phyloP scores from a whole-genome alignment of 2,329 filamentous ascomycete genomes.

The Pestalotiopsis sp. region DNA sequence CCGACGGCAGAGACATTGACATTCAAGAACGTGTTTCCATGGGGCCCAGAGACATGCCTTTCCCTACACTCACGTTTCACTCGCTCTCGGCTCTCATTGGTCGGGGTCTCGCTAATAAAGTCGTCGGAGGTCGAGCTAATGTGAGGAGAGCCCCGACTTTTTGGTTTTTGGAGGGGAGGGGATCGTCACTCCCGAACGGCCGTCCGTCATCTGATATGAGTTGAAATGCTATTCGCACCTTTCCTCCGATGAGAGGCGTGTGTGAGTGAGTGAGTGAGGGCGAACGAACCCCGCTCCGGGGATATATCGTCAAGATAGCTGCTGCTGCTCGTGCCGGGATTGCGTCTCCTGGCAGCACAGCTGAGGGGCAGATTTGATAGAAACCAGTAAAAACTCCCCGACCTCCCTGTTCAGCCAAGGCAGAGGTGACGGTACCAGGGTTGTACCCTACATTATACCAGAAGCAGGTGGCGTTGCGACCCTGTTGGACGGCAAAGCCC shows the following conservation, averaged over 20 bases:
- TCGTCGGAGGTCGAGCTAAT: background rate
- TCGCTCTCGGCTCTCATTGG: conserved; percentile 5
- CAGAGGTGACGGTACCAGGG: background rate
- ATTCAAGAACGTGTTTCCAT: background rate
- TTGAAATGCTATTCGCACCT: background rate
- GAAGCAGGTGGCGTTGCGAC: background rate
- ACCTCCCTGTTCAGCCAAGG: background rate
- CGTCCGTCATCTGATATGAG: background rate
- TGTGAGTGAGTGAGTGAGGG: background rate
- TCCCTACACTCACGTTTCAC: conserved; percentile 4
- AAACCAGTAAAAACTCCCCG: background rate
- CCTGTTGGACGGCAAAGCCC: background rate
- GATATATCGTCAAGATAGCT: background rate
- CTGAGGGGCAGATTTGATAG: background rate
- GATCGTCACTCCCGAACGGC: background rate
- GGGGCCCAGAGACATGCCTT: background rate
- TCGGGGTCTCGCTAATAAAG: background rate
- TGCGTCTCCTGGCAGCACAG: no score
- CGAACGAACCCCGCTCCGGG: background rate
- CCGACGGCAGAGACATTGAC: background rate
- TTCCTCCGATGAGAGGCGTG: background rate
- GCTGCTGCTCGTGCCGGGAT: no score
- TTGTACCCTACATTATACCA: background rate
- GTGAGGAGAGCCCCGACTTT: background rate
- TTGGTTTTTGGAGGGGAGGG: background rate